phyloP scores from a whole-genome alignment of 306 rosid genomes.

The Datisca glomerata region DNA sequence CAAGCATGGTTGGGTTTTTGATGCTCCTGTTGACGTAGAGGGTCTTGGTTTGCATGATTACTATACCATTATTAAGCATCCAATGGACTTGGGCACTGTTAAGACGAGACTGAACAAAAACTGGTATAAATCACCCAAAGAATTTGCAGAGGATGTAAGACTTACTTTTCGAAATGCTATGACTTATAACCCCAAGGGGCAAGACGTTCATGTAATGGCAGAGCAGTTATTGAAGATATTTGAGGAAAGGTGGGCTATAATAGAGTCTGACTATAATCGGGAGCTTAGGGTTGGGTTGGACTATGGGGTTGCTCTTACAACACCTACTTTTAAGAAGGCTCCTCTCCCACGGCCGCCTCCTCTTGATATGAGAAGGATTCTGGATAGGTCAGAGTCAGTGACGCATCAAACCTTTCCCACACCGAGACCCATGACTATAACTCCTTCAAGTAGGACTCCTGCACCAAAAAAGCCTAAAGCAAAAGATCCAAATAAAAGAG shows the following conservation, averaged over 20 bases:
- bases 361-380: constrained; percentile 70
- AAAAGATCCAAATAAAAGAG: constrained; percentile 84
- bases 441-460: constrained; percentile 72
- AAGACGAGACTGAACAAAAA: constrained; percentile 71
- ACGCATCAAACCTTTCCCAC: constrained; percentile 26
- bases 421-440: constrained; percentile 37
- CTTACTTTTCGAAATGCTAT: constrained; percentile 81
- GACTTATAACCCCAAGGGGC: constrained; percentile 86
- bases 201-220: constrained; percentile 95
- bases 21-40: constrained; percentile 71
- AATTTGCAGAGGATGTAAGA: constrained; percentile 97
- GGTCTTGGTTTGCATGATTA: constrained; percentile 89
- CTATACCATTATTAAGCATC: constrained; percentile 57
- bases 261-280: constrained; percentile 74
- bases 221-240: constrained; percentile 61
- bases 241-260: constrained; percentile 85
- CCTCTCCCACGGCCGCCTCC: constrained; percentile 44
- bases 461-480: constrained; percentile 97
- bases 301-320: constrained; percentile 34
- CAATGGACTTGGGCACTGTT: constrained; percentile 91
- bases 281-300: constrained; percentile 55
- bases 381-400: constrained; percentile 68
- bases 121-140: constrained; percentile 92
- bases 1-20: constrained; percentile 91
- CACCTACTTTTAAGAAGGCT: constrained; percentile 62